Conservation (phyloP, 768 basidiomycete species). For the Leucosporidium yakuticum region DNA sequence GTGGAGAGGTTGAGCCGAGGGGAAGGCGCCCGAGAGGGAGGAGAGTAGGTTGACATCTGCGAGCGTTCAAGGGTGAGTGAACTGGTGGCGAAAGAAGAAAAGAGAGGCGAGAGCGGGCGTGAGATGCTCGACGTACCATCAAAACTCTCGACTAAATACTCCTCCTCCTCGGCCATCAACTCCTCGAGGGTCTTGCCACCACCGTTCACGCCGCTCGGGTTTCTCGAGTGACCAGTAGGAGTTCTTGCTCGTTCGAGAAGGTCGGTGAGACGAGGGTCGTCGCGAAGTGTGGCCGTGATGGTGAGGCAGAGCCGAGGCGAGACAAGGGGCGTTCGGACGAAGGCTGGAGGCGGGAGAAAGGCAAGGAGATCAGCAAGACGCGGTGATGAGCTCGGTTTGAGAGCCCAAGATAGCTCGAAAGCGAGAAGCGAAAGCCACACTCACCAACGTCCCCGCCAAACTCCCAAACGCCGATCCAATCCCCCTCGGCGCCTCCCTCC, state of each 20-base stretch:
- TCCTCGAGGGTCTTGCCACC: no score
- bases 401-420: no score
- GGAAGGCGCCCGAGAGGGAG: neutral
- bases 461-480: slow-evolving; percentile 21
- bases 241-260: slow-evolving; percentile 4
- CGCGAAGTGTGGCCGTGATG: slow-evolving; percentile 12
- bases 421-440: neutral
- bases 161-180: slow-evolving; percentile 10
- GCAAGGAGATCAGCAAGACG: no score
- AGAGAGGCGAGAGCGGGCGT: no score
- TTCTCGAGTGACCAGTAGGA: no score
- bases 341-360: slow-evolving; percentile 4
- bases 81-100: neutral
- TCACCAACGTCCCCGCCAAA: slow-evolving; percentile 4
- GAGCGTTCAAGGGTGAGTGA: neutral
- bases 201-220: neutral
- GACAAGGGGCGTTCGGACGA: neutral
- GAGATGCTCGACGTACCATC: slow-evolving; percentile 6
- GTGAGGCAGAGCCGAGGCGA: slow-evolving; percentile 17
- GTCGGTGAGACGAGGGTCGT: slow-evolving; percentile 13
- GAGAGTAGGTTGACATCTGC: slow-evolving; percentile 3
- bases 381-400: no score
- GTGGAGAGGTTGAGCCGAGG: slow-evolving; percentile 1
- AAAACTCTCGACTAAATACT: slow-evolving; percentile 23
- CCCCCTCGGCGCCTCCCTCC: neutral